Evolutionary conservation across 2,329 filamentous ascomycete genomes (phyloP), one percentile per base, ranked within the genome.

Genomic region (Fusarium beomiforme): DNA sequence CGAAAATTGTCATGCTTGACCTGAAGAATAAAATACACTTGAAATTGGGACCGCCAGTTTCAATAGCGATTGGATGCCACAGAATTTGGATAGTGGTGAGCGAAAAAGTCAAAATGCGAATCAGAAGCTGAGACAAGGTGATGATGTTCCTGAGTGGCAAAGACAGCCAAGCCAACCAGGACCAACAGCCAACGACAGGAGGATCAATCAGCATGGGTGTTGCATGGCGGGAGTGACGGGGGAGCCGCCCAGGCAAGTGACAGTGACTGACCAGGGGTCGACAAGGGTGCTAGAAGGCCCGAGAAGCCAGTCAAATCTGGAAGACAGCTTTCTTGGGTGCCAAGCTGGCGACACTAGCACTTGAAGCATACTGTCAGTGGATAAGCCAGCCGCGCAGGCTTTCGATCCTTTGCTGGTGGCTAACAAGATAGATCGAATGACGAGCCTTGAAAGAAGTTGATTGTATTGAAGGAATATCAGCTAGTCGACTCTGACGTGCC

Each of bases 251-350:
- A 60, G 36, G 29, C 42, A 26, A 53, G 62, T 42, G 43, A 65
- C 47, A 33, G 68, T 69, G 72, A 71, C 55, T 51, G 46, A 72
- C 50, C 19, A 60, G 69, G 72, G 43, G 47, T 26, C 31, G 64
- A 46, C 70, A 29, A 54, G 43, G 66, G 64, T 47, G 57, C 47
- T 42, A 72, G 72, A 76, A 75, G 68, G 74, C 43, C 68, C 74
- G 73, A 76, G 55, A 77, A 63, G 65, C 77, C 77, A 79, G 69
- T 78, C 69, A 77, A 46, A 73, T 33, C 39, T 50, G 54, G 37
- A 49, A 62, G 57, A 59, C 51, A 59, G 61, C 59, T 65, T 69
- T 67, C 23, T 59, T 64, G 54, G 24, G 66, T 70, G 54, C 61
- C 61, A 34, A 49, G 64, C 70, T 60, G 66, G 55, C 53, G 67